phyloP scores from a whole-genome alignment of 2,329 filamentous ascomycete genomes.

The Albophoma yamanashiensis region DNA sequence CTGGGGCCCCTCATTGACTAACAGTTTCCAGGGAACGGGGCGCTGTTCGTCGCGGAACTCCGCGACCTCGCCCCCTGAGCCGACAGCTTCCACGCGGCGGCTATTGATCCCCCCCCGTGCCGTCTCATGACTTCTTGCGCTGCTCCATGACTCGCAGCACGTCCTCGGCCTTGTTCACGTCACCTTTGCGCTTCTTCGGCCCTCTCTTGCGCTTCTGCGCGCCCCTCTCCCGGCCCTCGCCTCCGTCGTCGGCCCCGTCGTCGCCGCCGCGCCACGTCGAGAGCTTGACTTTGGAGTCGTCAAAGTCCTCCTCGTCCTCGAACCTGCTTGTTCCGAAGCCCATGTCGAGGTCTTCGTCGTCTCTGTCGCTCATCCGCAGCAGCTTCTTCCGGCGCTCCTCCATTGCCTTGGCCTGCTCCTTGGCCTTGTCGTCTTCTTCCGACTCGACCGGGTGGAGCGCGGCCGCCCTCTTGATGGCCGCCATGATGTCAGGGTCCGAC shows the following conservation, averaged over 20 bases:
- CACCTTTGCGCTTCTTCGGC: conserved; percentile 65
- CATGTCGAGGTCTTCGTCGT: conserved; percentile 86
- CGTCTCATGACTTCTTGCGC: conserved; percentile 26
- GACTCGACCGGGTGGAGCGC: conserved; percentile 41
- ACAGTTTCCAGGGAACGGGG: not conserved
- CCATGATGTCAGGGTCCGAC: conserved; percentile 68
- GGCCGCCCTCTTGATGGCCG: conserved; percentile 77
- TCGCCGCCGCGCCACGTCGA: conserved; percentile 51
- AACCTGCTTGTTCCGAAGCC: conserved; percentile 84
- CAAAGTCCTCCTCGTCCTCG: conserved; percentile 79
- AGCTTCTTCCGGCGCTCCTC: conserved; percentile 64
- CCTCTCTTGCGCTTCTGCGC: conserved; percentile 57
- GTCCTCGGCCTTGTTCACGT: conserved; percentile 68
- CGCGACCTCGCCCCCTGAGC: not conserved
- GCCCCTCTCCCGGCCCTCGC: conserved; percentile 27
- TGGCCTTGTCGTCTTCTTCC: conserved; percentile 26
- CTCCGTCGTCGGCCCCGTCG: conserved; percentile 42
- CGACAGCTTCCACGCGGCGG: not conserved
- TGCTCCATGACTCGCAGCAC: conserved; percentile 69
- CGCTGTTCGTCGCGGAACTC: not conserved
- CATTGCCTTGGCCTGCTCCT: conserved; percentile 40
- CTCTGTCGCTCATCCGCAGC: conserved; percentile 62
- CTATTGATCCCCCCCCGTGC: not conserved
- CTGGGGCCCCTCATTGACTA: not conserved
- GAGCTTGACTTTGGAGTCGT: conserved; percentile 56